Base-by-base conservation (phyloP, 441 rosid species). In the Adansonia gregorii region DNA sequence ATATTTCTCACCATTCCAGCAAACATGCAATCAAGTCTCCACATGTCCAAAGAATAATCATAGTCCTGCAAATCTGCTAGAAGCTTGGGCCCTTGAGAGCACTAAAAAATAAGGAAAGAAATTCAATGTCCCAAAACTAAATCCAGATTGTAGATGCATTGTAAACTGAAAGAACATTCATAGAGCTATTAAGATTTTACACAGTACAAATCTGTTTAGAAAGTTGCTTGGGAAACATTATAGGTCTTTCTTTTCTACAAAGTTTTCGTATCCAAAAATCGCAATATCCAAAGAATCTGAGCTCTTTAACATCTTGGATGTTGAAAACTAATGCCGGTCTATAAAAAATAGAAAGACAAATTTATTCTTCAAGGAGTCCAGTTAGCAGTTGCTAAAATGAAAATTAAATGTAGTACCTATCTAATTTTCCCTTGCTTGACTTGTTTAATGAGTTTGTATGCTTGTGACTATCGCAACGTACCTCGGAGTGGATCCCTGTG, bases 1-100 rank as follows among this genome's bases (percentile, higher is more conserved):
- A 43, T 24, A 68, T 79, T 65, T 82, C 93, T 87, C 73, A 95
- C 99, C 99, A 95, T 95, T 82, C 98, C 98, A 41, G 98, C 98
- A 88, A 94, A 92, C 98, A 94, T 95, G 79, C 98, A 94, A 31
- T 97, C 98, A 61, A 94, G 97, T 87, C 99, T 95, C 99, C 99
- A 95, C 95, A 95, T 90, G 78, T 94, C 98, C 84, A 94, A 84
- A 9, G 98, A 94, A 83, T 95, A 95, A 85, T 95, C 99, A 78
- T 95, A 95, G 80, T 95, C 99, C 85, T 91, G 98, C 52, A 94
- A 85, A 80, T 96, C 98, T 75, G 94, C 97, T 3, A 94, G 88
- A 82, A 96, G 97, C 74, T 96, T 98, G 0, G 98, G 99, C 51
- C 99, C 99, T 83, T 96, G 94, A 51, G 91, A 95, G 85, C 92